Base-by-base conservation (phyloP, 1,284 basidiomycete species). In the Cystobasidium pallidum region DNA sequence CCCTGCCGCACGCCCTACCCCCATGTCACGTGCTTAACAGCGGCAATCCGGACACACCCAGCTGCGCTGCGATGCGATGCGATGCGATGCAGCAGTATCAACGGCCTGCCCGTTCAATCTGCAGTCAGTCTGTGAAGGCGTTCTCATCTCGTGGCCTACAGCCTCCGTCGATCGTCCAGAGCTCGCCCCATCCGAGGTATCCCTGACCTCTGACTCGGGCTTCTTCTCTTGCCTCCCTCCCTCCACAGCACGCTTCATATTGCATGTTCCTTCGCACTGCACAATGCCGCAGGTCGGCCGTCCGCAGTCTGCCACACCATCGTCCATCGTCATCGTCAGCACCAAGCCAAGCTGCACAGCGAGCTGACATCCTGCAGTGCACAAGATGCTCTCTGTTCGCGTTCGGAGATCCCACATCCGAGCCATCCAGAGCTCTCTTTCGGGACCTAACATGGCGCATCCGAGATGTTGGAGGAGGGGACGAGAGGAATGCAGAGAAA, bases 321-420 rank as follows among this genome's bases (percentile, higher is more conserved):
- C 24, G 4, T 24, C 7, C 49, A 47, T 51, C 49, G n/a, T n/a
- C 21, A 15, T 28, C 24, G 4, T 24, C 7, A n/a, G n/a, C 49
- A 47, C 26, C 49, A 6, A 24, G 15, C 7, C 6, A 24, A 28
- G 24, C 54, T 34, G 32, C 54, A 1, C n/a, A n/a, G n/a, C 51
- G 66, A 26, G 34, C 66, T 36, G 66, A 67, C 39, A 49, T 67
- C 19, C 36, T 67, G 8, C 34, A 55, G 1, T 67, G 66, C 66
- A 55, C 49, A 4, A 30, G 26, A 28, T 67, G 66, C 66, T 52
- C 49, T 41, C 58, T 70, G 8, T 70, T 59, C 58, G 51, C 49
- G 63, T 64, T 64, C 58, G 71, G 63, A 30, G 43, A 73, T 57
- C 71, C 71, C 32, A 66, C 71, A 1, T 73, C 71, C 13, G 64